A percentile compares a stretch with the other conserved stretches of the same genome.
Conservation (phyloP, 345 rosid species). For the Syzygium aqueum region DNA sequence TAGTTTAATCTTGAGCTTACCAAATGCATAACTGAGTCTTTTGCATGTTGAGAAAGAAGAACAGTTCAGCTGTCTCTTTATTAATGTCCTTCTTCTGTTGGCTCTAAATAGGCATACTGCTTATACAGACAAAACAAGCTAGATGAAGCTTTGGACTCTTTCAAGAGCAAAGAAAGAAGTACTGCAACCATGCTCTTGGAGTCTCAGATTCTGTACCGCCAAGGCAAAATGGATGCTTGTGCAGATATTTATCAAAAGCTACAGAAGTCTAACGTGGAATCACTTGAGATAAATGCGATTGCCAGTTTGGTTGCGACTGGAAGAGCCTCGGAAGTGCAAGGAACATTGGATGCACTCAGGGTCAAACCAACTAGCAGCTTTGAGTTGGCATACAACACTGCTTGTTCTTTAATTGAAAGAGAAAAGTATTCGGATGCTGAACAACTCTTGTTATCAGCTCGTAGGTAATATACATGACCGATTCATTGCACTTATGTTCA, state of each 20-base stretch:
- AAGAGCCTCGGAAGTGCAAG: conserved; percentile 64
- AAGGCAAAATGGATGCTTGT: conserved; percentile 64
- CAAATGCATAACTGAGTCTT: background rate
- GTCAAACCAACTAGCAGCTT: conserved; percentile 65
- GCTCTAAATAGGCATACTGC: conserved; percentile 67
- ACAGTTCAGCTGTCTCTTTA: background rate
- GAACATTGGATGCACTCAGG: conserved; percentile 49
- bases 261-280: conserved; percentile 43
- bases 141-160: conserved; percentile 54
- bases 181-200: conserved; percentile 57
- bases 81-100: background rate
- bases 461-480: conserved; percentile 40
- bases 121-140: conserved; percentile 82
- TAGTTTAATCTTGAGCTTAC: background rate
- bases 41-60: background rate
- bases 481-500: background rate
- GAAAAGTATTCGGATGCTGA: conserved; percentile 65
- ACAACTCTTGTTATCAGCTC: conserved; percentile 69
- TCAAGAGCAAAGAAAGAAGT: conserved; percentile 46
- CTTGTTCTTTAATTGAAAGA: conserved; percentile 76
- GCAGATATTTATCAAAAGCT: conserved; percentile 57
- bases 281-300: conserved; percentile 54
- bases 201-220: conserved; percentile 78
- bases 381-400: conserved; percentile 83
- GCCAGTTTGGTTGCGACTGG: conserved; percentile 78